A percentile compares a stretch with the other conserved stretches of the same genome.
Conservation (phyloP, 495 filamentous ascomycete species). For the Parachaetomium inaequale region DNA sequence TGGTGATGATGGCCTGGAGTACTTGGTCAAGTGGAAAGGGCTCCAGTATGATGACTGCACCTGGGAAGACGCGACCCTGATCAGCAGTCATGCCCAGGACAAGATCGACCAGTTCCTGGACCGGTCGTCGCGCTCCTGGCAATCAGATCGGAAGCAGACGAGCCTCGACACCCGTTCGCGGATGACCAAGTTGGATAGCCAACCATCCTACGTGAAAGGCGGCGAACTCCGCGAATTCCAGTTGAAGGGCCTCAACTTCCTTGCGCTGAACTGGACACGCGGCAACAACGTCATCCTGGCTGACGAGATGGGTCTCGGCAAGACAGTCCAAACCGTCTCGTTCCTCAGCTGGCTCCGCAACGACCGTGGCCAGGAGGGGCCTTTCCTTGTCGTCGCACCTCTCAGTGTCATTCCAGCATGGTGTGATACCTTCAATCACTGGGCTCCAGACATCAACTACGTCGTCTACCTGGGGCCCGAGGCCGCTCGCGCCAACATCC, state of each 20-base stretch:
- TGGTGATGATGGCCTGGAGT: constrained; percentile 72
- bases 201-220: constrained; percentile 78
- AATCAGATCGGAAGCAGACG: constrained; percentile 70
- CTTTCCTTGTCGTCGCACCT: constrained; percentile 92
- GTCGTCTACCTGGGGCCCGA: constrained; percentile 92
- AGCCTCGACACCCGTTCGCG: constrained; percentile 71
- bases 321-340: constrained; percentile 95
- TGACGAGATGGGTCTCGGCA: constrained; percentile 98
- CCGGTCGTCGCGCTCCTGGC: constrained; percentile 67
- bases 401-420: constrained; percentile 95
- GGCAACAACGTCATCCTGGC: constrained; percentile 92
- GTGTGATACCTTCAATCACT: constrained; percentile 95
- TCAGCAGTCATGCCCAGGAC: constrained; percentile 72
- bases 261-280: constrained; percentile 90
- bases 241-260: constrained; percentile 86
- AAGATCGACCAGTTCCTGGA: constrained; percentile 90
- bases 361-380: constrained; percentile 81
- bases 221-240: constrained; percentile 93
- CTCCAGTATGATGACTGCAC: constrained; percentile 89
- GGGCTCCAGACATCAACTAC: constrained; percentile 95
- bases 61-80: constrained; percentile 77
- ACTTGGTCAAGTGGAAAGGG: constrained; percentile 90
- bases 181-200: constrained; percentile 65
- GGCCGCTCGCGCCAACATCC: constrained; percentile 73
- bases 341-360: constrained; percentile 99